Percentiles rank a stretch among this genome's conserved stretches.
phyloP scores from a whole-genome alignment of 2,329 filamentous ascomycete genomes.

The Aurifilum marmelostoma region DNA sequence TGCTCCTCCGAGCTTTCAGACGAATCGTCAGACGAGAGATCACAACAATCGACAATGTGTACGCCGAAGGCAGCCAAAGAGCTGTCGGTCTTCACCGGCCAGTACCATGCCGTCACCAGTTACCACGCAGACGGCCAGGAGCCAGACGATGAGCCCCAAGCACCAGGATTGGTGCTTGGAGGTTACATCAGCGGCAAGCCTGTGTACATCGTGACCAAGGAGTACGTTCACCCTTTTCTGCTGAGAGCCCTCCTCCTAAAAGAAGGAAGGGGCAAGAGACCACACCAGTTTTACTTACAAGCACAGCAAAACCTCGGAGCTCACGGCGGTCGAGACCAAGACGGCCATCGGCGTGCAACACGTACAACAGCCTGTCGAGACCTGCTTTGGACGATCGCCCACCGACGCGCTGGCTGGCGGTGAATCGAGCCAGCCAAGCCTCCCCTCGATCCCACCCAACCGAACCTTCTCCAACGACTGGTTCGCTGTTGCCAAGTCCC shows the following conservation, averaged over 20 bases:
- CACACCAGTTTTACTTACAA: neutral
- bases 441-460: slow-evolving; percentile 12
- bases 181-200: slow-evolving; percentile 2
- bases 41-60: neutral
- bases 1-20: neutral
- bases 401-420: neutral
- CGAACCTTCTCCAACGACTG: slow-evolving; percentile 42
- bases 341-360: slow-evolving; percentile 9
- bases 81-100: neutral
- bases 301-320: slow-evolving; percentile 1
- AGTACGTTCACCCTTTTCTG: slow-evolving; percentile 10
- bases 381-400: slow-evolving; percentile 8
- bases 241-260: neutral
- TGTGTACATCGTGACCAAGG: neutral
- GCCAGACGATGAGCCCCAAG: slow-evolving; percentile 2
- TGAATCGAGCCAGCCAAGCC: neutral
- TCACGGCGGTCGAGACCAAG: neutral
- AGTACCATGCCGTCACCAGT: neutral
- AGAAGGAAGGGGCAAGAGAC: neutral
- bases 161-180: neutral
- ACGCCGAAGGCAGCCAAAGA: slow-evolving; percentile 7
- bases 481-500: slow-evolving; percentile 47
- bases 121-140: neutral
- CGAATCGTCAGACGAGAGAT: neutral
- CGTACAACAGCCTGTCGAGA: slow-evolving; percentile 12